Conservation (phyloP, 2,329 filamentous ascomycete species). For the Neospermospora avenae region DNA sequence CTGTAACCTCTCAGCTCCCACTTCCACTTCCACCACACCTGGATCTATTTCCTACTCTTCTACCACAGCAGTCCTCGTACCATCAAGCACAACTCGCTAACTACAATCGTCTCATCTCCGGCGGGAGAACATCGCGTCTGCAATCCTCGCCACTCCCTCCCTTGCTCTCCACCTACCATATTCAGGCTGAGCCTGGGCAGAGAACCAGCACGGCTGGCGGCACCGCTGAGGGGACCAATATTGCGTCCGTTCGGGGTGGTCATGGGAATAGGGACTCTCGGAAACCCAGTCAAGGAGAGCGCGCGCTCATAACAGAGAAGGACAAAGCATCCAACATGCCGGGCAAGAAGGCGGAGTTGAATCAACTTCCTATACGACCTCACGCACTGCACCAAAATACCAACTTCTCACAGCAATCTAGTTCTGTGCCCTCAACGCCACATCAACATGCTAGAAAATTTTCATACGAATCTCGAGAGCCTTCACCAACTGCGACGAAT, state of each 20-base stretch:
- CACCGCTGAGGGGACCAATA: conserved; percentile 33
- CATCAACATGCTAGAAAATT: conserved; percentile 84
- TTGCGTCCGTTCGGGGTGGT: conserved; percentile 48
- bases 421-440: conserved; percentile 88
- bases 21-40: conserved; percentile 42
- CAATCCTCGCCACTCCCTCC: conserved; percentile 55
- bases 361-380: conserved; percentile 31
- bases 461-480: conserved; percentile 73
- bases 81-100: conserved; percentile 62
- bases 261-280: conserved; percentile 61
- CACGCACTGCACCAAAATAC: conserved; percentile 45
- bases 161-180: conserved; percentile 52
- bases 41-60: conserved; percentile 54
- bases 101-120: conserved; percentile 63
- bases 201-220: conserved; percentile 53
- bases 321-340: conserved; percentile 41
- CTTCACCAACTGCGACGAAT: conserved; percentile 72
- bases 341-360: conserved; percentile 33
- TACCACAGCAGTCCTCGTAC: conserved; percentile 56
- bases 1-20: conserved; percentile 34
- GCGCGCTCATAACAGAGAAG: conserved; percentile 59
- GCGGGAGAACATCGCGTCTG: conserved; percentile 47
- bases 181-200: conserved; percentile 48
- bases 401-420: conserved; percentile 65
- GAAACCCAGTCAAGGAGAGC: conserved; percentile 56